phyloP scores from a whole-genome alignment of 2,329 filamentous ascomycete species.

The Sporothrix schenckii region DNA sequence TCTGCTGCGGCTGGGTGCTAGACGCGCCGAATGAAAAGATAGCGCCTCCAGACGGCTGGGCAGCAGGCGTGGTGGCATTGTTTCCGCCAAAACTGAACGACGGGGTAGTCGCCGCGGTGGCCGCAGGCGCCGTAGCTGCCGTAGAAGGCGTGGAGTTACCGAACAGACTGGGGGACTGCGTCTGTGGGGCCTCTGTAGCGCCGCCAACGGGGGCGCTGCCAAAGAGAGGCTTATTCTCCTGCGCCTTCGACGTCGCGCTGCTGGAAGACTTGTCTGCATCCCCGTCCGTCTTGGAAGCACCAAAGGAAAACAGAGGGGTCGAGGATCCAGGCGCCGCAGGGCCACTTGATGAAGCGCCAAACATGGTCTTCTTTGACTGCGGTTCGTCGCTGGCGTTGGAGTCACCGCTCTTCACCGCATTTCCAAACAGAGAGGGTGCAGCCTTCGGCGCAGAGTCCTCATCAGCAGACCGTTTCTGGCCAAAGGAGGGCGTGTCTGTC shows the following conservation, averaged over 20 bases:
- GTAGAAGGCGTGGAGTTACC: conserved; percentile 24
- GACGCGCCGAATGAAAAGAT: conserved; percentile 33
- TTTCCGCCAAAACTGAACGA: conserved; percentile 33
- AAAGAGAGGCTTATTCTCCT: conserved; percentile 42
- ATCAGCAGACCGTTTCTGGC: conserved; percentile 29
- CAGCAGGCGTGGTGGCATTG: conserved; percentile 6
- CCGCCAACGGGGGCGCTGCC: conserved; percentile 35
- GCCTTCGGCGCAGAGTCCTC: conserved; percentile 26
- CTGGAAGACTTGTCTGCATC: conserved; percentile 15
- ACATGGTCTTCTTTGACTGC: conserved; percentile 39
- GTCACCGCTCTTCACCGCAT: conserved; percentile 33
- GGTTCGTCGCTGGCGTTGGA: conserved; percentile 36
- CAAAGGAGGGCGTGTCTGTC: conserved; percentile 3
- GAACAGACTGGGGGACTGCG: conserved; percentile 26
- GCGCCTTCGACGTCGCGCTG: conserved; percentile 19
- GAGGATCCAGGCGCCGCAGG: conserved; percentile 21
- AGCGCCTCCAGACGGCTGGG: conserved; percentile 2
- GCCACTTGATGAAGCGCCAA: conserved; percentile 34
- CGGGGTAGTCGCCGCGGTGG: not conserved
- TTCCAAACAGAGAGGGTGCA: conserved; percentile 30
- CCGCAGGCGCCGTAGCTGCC: not conserved
- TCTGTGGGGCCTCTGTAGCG: conserved; percentile 23
- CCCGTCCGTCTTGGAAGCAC: conserved; percentile 30
- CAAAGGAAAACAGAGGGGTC: conserved; percentile 31
- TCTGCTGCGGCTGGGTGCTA: conserved; percentile 11